Conservation (phyloP, 495 filamentous ascomycete genomes). For the Xylaria longipes region DNA sequence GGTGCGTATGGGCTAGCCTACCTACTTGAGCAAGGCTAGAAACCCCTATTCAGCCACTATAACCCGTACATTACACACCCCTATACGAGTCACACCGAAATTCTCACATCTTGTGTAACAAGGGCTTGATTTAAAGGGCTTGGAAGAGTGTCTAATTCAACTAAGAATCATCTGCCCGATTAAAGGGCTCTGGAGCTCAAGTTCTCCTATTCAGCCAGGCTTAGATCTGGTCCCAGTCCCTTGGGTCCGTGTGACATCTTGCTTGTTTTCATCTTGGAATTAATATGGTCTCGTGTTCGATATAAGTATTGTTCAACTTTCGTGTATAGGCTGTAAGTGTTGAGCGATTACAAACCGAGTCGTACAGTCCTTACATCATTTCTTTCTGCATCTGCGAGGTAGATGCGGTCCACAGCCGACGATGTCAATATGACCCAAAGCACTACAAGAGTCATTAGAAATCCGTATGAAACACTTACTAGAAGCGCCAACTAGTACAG, state of each 20-base stretch:
- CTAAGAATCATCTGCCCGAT: no score
- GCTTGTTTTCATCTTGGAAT: neutral
- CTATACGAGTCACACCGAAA: neutral
- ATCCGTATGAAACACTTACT: no score
- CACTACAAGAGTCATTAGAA: neutral
- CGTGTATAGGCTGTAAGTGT: neutral
- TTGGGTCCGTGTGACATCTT: no score
- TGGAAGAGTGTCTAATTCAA: no score
- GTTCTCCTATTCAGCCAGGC: no score
- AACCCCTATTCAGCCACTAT: neutral
- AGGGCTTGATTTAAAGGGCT: no score
- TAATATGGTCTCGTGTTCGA: neutral
- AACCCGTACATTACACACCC: neutral
- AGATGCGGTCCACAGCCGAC: neutral
- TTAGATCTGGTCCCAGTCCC: no score
- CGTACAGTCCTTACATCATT: neutral
- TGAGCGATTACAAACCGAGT: neutral
- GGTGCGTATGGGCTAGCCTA: neutral
- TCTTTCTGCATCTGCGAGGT: neutral
- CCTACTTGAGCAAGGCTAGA: neutral
- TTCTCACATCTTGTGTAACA: neutral
- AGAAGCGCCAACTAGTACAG: no score
- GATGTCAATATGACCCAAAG: neutral
- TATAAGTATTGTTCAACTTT: neutral
- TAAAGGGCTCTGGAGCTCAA: no score